phyloP scores from a whole-genome alignment of 31 red algal genomes.

The Asparagopsis taxiformis region DNA sequence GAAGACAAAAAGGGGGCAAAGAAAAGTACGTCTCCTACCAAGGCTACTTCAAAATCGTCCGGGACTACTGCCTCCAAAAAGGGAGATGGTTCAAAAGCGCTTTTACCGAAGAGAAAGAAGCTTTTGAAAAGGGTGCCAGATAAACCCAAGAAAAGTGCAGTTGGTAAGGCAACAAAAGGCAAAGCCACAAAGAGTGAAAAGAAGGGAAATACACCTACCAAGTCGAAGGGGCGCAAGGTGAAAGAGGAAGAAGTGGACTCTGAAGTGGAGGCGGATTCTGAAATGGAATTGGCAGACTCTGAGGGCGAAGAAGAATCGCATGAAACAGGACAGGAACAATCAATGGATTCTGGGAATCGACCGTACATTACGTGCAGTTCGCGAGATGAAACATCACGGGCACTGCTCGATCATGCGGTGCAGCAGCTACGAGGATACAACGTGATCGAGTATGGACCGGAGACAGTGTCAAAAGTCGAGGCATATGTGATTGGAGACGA shows the following conservation, averaged over 20 bases:
- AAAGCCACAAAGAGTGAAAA: neutral
- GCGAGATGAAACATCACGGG: constrained; percentile 28
- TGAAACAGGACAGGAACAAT: neutral
- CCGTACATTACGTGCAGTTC: constrained; percentile 48
- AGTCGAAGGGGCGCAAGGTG: constrained; percentile 4
- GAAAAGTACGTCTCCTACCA: neutral
- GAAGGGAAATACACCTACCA: neutral
- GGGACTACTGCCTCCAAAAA: neutral
- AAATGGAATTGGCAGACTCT: neutral
- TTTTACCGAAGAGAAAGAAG: neutral
- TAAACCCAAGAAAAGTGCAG: no score
- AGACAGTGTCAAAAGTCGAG: constrained; percentile 5
- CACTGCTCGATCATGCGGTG: constrained; percentile 67
- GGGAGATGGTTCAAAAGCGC: neutral
- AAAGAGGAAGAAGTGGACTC: constrained; percentile 31
- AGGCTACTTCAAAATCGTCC: constrained; percentile 2
- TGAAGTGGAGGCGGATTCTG: constrained; percentile 18
- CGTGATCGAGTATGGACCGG: constrained; percentile 27
- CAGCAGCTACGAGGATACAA: constrained; percentile 55
- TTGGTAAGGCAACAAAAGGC: neutral
- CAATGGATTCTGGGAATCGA: neutral
- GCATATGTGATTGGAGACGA: constrained; percentile 62
- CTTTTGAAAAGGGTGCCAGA: neutral
- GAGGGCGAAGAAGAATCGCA: constrained; percentile 16
- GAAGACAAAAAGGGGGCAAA: constrained; percentile 1